Conservation (phyloP, 345 rosid species). For the Populus nigra region DNA sequence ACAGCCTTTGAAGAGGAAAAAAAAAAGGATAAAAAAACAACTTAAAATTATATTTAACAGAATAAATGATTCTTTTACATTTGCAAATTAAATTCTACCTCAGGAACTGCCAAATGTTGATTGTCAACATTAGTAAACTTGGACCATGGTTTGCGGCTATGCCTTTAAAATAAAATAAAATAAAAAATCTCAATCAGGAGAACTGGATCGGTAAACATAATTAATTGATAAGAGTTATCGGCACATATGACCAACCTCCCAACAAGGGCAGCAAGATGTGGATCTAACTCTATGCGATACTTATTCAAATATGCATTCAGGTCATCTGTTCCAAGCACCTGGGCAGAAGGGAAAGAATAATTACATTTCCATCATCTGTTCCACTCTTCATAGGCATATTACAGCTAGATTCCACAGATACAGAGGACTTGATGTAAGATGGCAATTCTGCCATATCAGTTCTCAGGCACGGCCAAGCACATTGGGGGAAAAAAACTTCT, state of each 20-base stretch:
- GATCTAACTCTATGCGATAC: conserved; percentile 89
- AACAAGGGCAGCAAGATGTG: conserved; percentile 81
- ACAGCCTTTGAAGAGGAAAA: conserved; percentile 54
- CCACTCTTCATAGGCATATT: neutral
- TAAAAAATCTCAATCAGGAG: neutral
- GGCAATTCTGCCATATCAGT: neutral
- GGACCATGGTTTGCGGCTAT: conserved; percentile 89
- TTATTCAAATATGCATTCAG: conserved; percentile 69
- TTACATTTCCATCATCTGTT: neutral
- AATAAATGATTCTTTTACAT: neutral
- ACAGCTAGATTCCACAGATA: neutral
- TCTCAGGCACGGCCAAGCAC: neutral
- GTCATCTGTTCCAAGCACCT: conserved; percentile 97
- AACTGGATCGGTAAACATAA: neutral
- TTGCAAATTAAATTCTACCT: conserved; percentile 51
- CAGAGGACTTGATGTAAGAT: neutral
- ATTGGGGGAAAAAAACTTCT: neutral
- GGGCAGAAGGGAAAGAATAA: conserved; percentile 7
- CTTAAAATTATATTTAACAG: neutral
- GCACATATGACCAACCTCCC: conserved; percentile 56
- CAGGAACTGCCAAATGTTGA: conserved; percentile 86
- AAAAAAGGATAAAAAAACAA: neutral
- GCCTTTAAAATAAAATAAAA: conserved; percentile 42
- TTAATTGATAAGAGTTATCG: neutral
- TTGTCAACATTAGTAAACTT: conserved; percentile 84